Base-by-base conservation (phyloP, 352 stramenopile genomes). In the Phytophthora niederhauseri region DNA sequence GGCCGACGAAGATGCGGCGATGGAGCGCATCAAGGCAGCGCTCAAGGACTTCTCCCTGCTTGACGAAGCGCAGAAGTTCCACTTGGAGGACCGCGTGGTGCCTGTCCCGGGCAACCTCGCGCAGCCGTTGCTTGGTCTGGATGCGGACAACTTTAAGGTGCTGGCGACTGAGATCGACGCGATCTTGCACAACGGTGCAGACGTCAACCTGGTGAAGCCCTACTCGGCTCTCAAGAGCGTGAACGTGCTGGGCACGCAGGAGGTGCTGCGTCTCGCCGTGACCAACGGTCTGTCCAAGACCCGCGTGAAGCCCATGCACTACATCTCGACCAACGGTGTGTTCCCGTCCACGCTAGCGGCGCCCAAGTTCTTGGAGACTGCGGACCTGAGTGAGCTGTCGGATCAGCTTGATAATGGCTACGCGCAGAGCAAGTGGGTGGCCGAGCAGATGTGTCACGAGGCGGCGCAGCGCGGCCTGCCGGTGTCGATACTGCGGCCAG, bases 241-340 rank as follows among this genome's bases (percentile, higher is more conserved):
- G 17, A 98, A 98, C 72, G 93, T 98, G 31, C 75, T 97, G 6
- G 93, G 90, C 20, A 98, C 93, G 26, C 87, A 97, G 51, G 90
- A 98, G 61, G 80, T 97, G 31, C 74, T 98, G 62, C 86, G 90
- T 65, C 83, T 98, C 34, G 90, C 85, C 4, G 88, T 89, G 64
- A 93, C 86, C 22, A 94, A 93, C 66, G 85, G 85, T 5, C 62
- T 93, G 24, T 76, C 76, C 20, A 93, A 89, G 76, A 92, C 80
- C 24, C 86, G 81, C 60, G 89, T 94, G 58, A 97, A 93, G 62
- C 78, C 83, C 8, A 78, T 98, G 22, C 86, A 94, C 64, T 98
- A 97, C 75, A 91, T 98, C 34, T 96, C 85, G 57, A 97, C 92
- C 7, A 97, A 98, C 70, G 92, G 91, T 6, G 91, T 98, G 30